Conservation (phyloP, 805 yeast species). For the Candida odintsovae region DNA sequence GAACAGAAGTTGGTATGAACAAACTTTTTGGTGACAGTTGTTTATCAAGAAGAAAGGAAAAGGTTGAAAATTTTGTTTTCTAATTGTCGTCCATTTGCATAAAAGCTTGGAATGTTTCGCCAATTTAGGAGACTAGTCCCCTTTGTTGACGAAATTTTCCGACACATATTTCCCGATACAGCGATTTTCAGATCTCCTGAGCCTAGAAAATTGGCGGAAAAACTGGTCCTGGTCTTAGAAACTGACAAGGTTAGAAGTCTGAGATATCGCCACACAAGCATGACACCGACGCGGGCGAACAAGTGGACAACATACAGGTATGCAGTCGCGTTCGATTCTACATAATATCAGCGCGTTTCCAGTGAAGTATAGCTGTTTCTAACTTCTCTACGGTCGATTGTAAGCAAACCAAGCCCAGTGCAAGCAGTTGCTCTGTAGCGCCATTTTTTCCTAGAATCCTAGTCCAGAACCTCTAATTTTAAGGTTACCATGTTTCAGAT, state of each 20-base stretch:
- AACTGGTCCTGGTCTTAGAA: neutral
- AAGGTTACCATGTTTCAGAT: too few relatives aligned
- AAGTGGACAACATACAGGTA: too few relatives aligned
- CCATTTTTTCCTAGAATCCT: neutral
- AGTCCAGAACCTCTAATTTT: too few relatives aligned
- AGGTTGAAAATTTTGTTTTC: conserved; percentile 5
- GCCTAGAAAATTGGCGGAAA: neutral
- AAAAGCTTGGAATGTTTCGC: neutral
- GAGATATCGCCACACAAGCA: too few relatives aligned
- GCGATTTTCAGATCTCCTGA: neutral
- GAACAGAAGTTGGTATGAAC: conserved; percentile 24
- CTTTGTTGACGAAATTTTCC: neutral
- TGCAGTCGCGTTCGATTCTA: too few relatives aligned
- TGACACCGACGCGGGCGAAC: too few relatives aligned
- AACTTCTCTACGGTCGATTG: too few relatives aligned
- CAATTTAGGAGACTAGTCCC: neutral
- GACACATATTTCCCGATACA: neutral
- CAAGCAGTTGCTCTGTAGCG: neutral
- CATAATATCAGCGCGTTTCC: too few relatives aligned
- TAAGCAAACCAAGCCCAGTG: too few relatives aligned
- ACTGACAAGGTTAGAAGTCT: too few relatives aligned
- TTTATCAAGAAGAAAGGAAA: neutral
- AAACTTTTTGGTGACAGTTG: conserved; percentile 1
- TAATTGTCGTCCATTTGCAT: neutral
- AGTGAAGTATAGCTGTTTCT: too few relatives aligned